Base-by-base conservation (phyloP, 140 eudicot genomes). In the Oenanthe javanica region DNA sequence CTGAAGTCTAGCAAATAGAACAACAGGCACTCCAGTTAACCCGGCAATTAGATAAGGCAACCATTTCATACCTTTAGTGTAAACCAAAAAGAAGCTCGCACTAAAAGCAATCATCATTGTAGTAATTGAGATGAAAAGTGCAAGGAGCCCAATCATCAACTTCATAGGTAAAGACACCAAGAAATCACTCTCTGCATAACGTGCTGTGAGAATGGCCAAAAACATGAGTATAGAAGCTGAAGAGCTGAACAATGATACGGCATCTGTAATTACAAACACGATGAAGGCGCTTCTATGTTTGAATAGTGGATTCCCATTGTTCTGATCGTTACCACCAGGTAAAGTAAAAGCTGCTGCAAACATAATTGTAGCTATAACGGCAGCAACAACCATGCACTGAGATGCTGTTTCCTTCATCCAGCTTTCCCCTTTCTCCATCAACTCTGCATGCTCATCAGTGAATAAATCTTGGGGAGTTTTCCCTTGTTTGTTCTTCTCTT, bases 311-410 rank as follows among this genome's bases (percentile, higher is more conserved):
- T 25, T 36, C 2, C 84, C 84, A 2, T 15, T 59, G 1, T 27
- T 27, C 1, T 49, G 14, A 15, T 72, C 46, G 64, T 74, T 42
- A 12, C 81, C 81, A 13, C 81, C 81, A 1, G 81, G 85, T n/a
- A 77, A 64, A 50, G 78, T 77, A 76, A 82, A 82, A 21, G 85
- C 85, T 14, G 73, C 85, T 4, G 81, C 69, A 40, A 82, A 82
- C 40, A 76, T 80, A 12, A 82, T 31, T 3, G 85, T 82, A 11
- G 85, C 50, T 16, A 82, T 77, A 10, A 81, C 81, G 1, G 85
- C 21, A 2, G 79, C 81, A 11, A 77, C 85, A 6, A 82, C 77
- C 81, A 78, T 77, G 27, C 81, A 82, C 25, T 67, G 77, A 9
- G 71, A 50, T 36, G 85, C 27, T 11, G 81, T 82, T 1, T 27